Conservation (phyloP, 1,284 basidiomycete genomes). For the Agroathelia rolfsii region DNA sequence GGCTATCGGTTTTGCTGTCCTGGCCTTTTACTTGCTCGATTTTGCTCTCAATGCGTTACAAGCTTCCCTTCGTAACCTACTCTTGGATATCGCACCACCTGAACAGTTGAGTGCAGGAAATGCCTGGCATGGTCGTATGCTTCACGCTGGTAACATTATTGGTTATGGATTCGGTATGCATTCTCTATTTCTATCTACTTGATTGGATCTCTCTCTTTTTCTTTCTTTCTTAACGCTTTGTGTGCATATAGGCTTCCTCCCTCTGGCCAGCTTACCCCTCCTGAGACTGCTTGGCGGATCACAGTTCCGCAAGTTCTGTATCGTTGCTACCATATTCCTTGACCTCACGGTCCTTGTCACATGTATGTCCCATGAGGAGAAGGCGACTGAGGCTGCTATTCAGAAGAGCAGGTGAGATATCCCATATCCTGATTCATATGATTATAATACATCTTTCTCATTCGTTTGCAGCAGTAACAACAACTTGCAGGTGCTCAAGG, state of each 20-base stretch:
- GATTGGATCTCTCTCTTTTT: constrained; percentile 2
- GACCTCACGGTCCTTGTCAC: constrained; percentile 80
- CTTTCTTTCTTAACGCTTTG: constrained; percentile 3
- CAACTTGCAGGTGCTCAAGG: constrained; percentile 56
- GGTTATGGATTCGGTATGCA: constrained; percentile 82
- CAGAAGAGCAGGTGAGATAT: constrained; percentile 32
- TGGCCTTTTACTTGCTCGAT: constrained; percentile 88
- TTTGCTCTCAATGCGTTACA: constrained; percentile 93
- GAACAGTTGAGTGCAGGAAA: constrained; percentile 87
- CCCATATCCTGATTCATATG: not conserved
- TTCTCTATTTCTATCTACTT: constrained; percentile 45
- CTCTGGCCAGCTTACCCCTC: constrained; percentile 67
- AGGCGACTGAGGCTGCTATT: constrained; percentile 38
- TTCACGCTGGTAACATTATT: constrained; percentile 88
- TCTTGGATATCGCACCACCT: constrained; percentile 82
- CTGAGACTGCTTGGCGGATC: constrained; percentile 80
- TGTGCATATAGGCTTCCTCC: constrained; percentile 60
- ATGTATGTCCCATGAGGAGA: constrained; percentile 74
- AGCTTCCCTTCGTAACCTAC: constrained; percentile 84
- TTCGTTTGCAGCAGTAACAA: constrained; percentile 25
- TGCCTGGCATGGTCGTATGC: constrained; percentile 97
- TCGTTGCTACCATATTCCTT: constrained; percentile 76
- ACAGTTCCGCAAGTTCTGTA: constrained; percentile 94
- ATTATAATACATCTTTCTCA: constrained; percentile 7
- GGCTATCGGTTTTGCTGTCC: constrained; percentile 80